Conservation (phyloP, 2,329 filamentous ascomycete genomes). For the Verticillium nubilum region DNA sequence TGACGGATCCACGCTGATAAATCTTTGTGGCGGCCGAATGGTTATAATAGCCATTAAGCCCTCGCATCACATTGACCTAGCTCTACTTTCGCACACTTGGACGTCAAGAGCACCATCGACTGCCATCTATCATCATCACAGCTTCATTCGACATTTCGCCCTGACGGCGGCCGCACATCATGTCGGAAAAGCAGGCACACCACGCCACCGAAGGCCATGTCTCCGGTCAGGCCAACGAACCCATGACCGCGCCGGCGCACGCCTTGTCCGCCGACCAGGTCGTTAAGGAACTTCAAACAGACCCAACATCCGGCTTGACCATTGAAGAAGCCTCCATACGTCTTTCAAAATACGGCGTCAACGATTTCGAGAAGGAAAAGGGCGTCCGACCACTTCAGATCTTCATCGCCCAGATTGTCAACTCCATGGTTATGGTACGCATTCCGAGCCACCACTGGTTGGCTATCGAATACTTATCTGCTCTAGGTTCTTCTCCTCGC, state of each 20-base stretch:
- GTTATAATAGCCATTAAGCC: not conserved
- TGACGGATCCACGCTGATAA: not conserved
- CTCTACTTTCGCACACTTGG: not conserved
- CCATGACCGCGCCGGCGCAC: slow-evolving; percentile 51
- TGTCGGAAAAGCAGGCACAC: not conserved
- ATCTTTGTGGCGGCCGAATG: not conserved
- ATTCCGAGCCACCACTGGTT: slow-evolving; percentile 51
- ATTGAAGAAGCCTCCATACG: slow-evolving; percentile 43
- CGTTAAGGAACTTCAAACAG: slow-evolving; percentile 45
- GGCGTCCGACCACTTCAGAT: slow-evolving; percentile 53
- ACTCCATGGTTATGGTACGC: slow-evolving; percentile 56
- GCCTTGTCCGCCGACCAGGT: slow-evolving; percentile 42
- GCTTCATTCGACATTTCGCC: not conserved
- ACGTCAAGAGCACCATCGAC: not conserved
- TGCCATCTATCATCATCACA: not conserved
- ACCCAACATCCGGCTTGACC: slow-evolving; percentile 48
- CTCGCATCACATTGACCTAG: not conserved
- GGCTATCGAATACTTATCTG: slow-evolving; percentile 29
- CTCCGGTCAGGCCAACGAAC: slow-evolving; percentile 2
- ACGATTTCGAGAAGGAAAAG: slow-evolving; percentile 43
- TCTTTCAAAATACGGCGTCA: slow-evolving; percentile 49
- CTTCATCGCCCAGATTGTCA: slow-evolving; percentile 49
- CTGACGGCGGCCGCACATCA: not conserved
- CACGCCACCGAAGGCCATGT: not conserved
- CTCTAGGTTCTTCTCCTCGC: slow-evolving; percentile 48